Percentiles rank a stretch among this genome's conserved stretches.
These are phyloP conservation scores for Penicillium coffeae DNA, from an alignment of 495 filamentous ascomycete genomes.

Conservation along the genomic window DNA sequence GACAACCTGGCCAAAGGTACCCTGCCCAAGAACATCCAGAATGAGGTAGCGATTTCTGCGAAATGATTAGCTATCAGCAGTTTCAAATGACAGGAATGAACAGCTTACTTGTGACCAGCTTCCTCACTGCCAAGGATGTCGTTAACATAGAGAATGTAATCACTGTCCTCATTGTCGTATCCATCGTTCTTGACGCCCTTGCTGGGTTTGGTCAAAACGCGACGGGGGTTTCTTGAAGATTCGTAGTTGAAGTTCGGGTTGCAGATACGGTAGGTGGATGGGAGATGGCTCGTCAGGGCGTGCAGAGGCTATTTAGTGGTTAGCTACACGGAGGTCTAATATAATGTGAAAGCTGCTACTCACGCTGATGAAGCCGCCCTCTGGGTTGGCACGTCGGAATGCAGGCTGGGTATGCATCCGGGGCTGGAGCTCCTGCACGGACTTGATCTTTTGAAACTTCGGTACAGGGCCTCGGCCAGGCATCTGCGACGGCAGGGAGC, in stretches of 20 bases:
- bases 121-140: constrained; percentile 98
- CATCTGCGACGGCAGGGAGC: constrained; percentile 39
- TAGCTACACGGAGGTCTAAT: not conserved
- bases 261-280: constrained; percentile 95
- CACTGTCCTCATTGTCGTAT: constrained; percentile 98
- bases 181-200: constrained; percentile 99
- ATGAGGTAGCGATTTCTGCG: constrained; percentile 95
- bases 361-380: constrained; percentile 98
- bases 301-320: constrained; percentile 73
- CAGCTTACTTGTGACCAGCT: constrained; percentile 84
- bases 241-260: constrained; percentile 99
- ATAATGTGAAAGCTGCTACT: constrained; percentile 28
- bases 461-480: constrained; percentile 72
- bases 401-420: constrained; percentile 82
- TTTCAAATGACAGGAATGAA: not conserved
- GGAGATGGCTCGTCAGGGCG: constrained; percentile 90
- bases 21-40: constrained; percentile 94
- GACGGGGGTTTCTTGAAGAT: constrained; percentile 93
- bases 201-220: constrained; percentile 98
- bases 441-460: constrained; percentile 75
- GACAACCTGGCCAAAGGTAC: constrained; percentile 99
- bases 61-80: not conserved
- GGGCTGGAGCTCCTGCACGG: constrained; percentile 70
- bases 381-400: constrained; percentile 89
- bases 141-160: constrained; percentile 99